A percentile compares a stretch with the other conserved stretches of the same genome.
These are phyloP conservation scores for Ramaria sp. DNA, from an alignment of 768 basidiomycete species.

Conservation along the genomic window DNA sequence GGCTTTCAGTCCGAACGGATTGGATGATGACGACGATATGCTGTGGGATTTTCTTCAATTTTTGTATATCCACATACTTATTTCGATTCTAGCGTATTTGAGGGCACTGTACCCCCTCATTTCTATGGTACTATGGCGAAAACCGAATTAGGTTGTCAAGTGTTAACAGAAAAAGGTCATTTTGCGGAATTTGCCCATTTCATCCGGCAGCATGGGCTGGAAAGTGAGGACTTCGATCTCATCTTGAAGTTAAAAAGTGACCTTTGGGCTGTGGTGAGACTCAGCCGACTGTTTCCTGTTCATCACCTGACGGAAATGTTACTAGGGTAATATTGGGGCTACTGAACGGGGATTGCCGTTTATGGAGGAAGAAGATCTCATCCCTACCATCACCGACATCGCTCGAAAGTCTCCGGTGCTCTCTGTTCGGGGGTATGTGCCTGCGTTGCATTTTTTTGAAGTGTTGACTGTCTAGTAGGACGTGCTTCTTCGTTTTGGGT, in stretches of 20 bases:
- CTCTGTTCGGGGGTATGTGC: constrained; percentile 83
- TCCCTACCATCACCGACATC: constrained; percentile 82
- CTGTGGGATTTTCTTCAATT: constrained; percentile 26
- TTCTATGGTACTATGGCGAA: constrained; percentile 98
- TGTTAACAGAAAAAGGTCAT: constrained; percentile 83
- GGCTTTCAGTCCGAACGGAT: constrained; percentile 46
- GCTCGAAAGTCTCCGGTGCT: constrained; percentile 83
- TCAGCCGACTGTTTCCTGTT: neutral
- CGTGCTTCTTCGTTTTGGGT: constrained; percentile 92
- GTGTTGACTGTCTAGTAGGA: constrained; percentile 35
- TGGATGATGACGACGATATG: constrained; percentile 53
- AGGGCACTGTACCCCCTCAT: constrained; percentile 84
- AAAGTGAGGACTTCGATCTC: constrained; percentile 72
- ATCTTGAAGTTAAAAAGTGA: constrained; percentile 90
- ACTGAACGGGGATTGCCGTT: constrained; percentile 87
- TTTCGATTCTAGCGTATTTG: constrained; percentile 44
- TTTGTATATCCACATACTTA: neutral
- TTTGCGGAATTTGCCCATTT: constrained; percentile 86
- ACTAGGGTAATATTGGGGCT: constrained; percentile 87
- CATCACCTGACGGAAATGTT: neutral
- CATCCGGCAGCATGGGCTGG: constrained; percentile 77
- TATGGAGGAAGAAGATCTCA: constrained; percentile 90
- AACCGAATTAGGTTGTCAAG: constrained; percentile 88
- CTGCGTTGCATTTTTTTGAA: neutral
- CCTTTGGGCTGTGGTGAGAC: constrained; percentile 88